Evolutionary conservation across 2,329 filamentous ascomycete species (phyloP).

Genomic region (Colletotrichum cereale): DNA sequence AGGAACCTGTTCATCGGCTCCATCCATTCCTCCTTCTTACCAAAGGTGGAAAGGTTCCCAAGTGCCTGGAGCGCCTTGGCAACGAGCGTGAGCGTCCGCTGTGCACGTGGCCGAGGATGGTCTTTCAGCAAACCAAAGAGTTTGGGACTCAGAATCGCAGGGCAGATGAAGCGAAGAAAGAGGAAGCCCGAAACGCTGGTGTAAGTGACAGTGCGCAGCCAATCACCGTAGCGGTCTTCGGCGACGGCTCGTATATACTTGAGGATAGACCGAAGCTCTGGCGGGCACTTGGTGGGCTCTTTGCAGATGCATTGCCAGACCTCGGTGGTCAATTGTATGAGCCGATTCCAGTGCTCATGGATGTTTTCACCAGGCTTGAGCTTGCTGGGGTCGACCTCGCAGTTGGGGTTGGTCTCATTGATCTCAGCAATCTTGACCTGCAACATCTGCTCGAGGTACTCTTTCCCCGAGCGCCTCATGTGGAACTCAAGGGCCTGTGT

Average conservation of each 20-base stretch:
- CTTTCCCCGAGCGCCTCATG: conserved; percentile 93
- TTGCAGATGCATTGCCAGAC: conserved; percentile 86
- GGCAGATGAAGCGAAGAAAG: conserved; percentile 95
- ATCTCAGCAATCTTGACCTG: conserved; percentile 90
- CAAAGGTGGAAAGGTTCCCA: conserved; percentile 91
- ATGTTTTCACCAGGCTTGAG: conserved; percentile 77
- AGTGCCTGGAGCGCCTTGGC: conserved; percentile 93
- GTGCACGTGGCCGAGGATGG: conserved; percentile 84
- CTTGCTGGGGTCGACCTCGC: conserved; percentile 93
- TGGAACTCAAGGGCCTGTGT: conserved; percentile 95
- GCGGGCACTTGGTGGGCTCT: conserved; percentile 81
- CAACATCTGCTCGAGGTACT: conserved; percentile 90
- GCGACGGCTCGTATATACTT: conserved; percentile 93
- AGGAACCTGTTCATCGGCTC: conserved; percentile 97
- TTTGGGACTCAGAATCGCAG: conserved; percentile 95
- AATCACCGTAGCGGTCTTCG: conserved; percentile 94
- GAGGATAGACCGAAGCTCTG: conserved; percentile 86
- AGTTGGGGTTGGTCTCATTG: conserved; percentile 89
- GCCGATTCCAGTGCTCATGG: conserved; percentile 83
- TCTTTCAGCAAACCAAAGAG: conserved; percentile 88
- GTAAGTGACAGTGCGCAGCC: conserved; percentile 88
- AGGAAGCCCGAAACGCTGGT: conserved; percentile 96
- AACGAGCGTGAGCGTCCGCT: conserved; percentile 90
- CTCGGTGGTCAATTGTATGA: conserved; percentile 82
- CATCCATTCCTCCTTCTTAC: conserved; percentile 98